phyloP scores from a whole-genome alignment of 352 stramenopile genomes.

The Phytophthora sp. region DNA sequence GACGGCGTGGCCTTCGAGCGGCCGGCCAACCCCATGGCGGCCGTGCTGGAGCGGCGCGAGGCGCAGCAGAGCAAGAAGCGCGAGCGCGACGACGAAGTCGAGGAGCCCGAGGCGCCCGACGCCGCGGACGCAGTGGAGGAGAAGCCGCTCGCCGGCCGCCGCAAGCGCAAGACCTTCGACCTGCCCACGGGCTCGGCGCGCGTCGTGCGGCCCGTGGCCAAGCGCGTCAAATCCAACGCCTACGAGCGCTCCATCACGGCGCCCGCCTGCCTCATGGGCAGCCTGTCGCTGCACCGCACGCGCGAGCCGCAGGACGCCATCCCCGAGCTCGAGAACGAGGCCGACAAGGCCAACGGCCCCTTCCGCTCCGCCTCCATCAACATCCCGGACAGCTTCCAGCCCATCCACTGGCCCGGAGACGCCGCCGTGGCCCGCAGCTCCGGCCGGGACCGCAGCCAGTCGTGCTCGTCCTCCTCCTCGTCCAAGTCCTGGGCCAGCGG shows the following conservation, averaged over 20 bases:
- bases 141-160: slow-evolving; percentile 21
- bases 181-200: slow-evolving; percentile 40
- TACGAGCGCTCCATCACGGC: slow-evolving; percentile 36
- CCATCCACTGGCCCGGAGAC: slow-evolving; percentile 43
- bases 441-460: slow-evolving; percentile 28
- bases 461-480: slow-evolving; percentile 53
- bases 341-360: slow-evolving; percentile 6
- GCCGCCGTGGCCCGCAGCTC: slow-evolving; percentile 9
- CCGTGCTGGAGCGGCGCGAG: slow-evolving; percentile 51
- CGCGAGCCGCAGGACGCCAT: slow-evolving; percentile 2
- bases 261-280: slow-evolving; percentile 37
- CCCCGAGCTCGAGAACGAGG: slow-evolving; percentile 19
- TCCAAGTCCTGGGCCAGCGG: slow-evolving; percentile 58
- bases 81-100: slow-evolving; percentile 22
- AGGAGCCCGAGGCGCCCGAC: slow-evolving; percentile 5
- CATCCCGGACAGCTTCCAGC: slow-evolving; percentile 50
- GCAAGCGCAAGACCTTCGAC: slow-evolving; percentile 65
- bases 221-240: slow-evolving; percentile 59
- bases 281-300: slow-evolving; percentile 26
- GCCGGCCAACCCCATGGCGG: slow-evolving; percentile 50
- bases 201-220: slow-evolving; percentile 57
- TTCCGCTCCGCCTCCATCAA: slow-evolving; percentile 52
- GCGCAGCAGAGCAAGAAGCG: slow-evolving; percentile 38
- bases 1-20: slow-evolving; percentile 35
- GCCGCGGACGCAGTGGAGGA: slow-evolving; percentile 14